Conservation (phyloP, 345 rosid species). For the Populus tremula region DNA sequence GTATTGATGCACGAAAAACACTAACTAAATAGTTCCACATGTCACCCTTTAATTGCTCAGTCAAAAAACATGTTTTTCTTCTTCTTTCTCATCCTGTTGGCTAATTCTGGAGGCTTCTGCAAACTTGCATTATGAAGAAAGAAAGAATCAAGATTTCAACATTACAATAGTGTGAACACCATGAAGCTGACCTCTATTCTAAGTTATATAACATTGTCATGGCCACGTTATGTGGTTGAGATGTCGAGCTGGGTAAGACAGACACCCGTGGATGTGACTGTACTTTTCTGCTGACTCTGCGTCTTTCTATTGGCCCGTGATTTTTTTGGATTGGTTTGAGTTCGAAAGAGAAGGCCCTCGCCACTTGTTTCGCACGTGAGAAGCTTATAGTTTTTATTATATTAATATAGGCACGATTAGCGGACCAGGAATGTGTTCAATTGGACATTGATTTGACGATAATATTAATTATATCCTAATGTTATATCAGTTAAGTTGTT, state of each 20-base stretch:
- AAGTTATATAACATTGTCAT: too few species aligned
- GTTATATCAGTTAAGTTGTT: background rate
- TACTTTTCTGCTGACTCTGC: conserved; percentile 10
- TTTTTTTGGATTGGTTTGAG: background rate
- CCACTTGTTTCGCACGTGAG: conserved; percentile 2
- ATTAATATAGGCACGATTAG: background rate
- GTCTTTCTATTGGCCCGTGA: background rate
- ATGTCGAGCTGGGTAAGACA: conserved; percentile 15
- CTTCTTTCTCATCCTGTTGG: background rate
- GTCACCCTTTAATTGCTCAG: too few species aligned
- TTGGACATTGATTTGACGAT: background rate
- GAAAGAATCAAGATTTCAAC: background rate
- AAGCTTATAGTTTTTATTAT: background rate
- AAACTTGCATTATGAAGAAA: background rate
- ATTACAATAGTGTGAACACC: background rate
- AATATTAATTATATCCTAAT: background rate
- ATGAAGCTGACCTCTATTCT: background rate
- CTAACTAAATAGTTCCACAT: too few species aligned
- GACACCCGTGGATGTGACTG: conserved; percentile 9
- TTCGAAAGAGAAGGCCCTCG: background rate
- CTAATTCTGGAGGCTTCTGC: background rate
- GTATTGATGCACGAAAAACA: too few species aligned
- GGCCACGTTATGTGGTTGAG: conserved; percentile 8
- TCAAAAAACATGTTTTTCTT: too few species aligned
- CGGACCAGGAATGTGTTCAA: too few species aligned